Percentiles rank a stretch among this genome's conserved stretches.
These are phyloP conservation scores for Talaromyces adpressus DNA, from an alignment of 495 filamentous ascomycete genomes.

Conservation along the genomic window DNA sequence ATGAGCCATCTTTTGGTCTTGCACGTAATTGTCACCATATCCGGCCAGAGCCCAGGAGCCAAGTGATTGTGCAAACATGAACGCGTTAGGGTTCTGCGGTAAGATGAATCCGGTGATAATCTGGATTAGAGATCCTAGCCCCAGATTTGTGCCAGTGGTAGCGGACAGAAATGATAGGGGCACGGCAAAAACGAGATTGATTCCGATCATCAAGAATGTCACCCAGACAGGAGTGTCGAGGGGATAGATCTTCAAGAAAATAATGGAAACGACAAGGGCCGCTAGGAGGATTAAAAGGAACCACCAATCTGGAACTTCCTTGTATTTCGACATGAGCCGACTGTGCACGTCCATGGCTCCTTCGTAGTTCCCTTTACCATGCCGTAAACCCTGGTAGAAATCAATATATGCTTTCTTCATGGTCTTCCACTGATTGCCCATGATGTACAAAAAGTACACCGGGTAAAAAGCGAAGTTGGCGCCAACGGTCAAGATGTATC, in stretches of 20 bases:
- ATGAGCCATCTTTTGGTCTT: background rate
- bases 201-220: background rate
- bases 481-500: constrained; percentile 54
- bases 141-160: background rate
- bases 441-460: constrained; percentile 50
- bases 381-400: constrained; percentile 1
- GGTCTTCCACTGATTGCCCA: constrained; percentile 11
- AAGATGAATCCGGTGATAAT: background rate
- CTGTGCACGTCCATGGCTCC: constrained; percentile 36
- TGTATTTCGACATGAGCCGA: constrained; percentile 22
- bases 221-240: background rate
- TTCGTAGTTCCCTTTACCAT: background rate
- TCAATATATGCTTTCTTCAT: background rate
- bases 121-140: background rate
- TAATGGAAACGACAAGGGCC: background rate
- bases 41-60: background rate
- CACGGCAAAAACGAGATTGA: background rate
- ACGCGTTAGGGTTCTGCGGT: background rate
- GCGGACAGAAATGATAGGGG: constrained; percentile 1
- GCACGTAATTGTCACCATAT: background rate
- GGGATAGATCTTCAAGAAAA: background rate
- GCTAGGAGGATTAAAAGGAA: constrained; percentile 4
- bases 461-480: constrained; percentile 43
- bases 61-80: background rate
- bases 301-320: constrained; percentile 26